Evolutionary conservation across 495 filamentous ascomycete genomes (phyloP), one percentile per base, ranked within the genome.

Genomic region (Pseudevernia furfuracea): DNA sequence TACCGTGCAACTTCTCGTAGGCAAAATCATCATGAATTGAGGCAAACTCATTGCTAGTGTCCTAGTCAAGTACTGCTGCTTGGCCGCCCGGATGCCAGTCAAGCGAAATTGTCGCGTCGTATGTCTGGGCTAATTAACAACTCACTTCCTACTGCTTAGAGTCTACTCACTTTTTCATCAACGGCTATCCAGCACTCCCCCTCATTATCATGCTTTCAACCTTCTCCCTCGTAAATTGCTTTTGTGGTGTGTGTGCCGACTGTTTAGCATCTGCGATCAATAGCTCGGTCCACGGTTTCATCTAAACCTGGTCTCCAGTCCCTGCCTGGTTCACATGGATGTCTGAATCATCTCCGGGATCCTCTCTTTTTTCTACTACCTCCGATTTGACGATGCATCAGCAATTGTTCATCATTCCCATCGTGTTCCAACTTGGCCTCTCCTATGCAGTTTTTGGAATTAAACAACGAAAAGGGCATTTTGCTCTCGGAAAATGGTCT

Each of bases 261-360:
- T 15, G 39, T 37, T 61, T 49, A 23, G 43, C 32, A 17, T 61
- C 43, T 48, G 21, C 19, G 34, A 61, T 38, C 59, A 48, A 14
- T 46, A 37, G 43, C 59, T 36, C 59, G 21, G 43, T 49, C 14
- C 32, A 61, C 30, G 21, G 30, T 2, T 52, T 10, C 19, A 52
- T 39, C 12, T 32, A 52, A 14, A 19, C 43, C 14, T 30, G 28
- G 23, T 49, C 19, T 61, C 43, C 17, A 12, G 25, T 60, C 17
- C 59, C 41, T 12, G 28, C 59, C 41, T 12, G 28, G 41, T 30
- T 23, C 59, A 41, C 39, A 37, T 34, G 39, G 30, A 11, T 52
- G 21, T 52, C 19, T 61, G 19, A 49, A 49, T 17, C n/a, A 52
- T 61, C 30, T 38, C 19, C 3, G 12, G 30, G n/a, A 38, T 23